Base-by-base conservation (phyloP, 495 filamentous ascomycete species). In the Penicillium chermesinum region DNA sequence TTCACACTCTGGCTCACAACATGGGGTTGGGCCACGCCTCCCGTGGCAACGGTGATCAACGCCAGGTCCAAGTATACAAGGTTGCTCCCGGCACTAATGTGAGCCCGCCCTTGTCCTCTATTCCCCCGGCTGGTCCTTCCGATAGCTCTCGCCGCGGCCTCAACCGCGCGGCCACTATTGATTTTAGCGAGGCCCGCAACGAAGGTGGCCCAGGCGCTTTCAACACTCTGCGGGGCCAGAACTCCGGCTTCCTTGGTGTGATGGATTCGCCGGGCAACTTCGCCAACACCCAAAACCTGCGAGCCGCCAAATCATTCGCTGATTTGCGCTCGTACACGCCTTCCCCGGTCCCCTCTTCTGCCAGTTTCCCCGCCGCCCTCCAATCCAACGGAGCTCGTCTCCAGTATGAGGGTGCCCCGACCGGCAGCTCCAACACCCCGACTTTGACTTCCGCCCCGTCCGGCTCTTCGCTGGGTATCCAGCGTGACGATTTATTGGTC, bases 141-240 rank as follows among this genome's bases (percentile, higher is more conserved):
- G 89, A 96, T 49, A 78, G 82, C 25, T 81, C 83, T 47, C 80
- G 90, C 45, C 87, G 91, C 25, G 85, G 81, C 12, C 73, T 98
- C 27, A 93, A 90, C 72, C 87, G 93, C 21, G 90, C 93, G 15
- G 94, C 93, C 25, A 98, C 93, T n/a, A 95, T 94, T 57, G 91
- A 97, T 68, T 98, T 98, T 69, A 89, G 87, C 55, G 93, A 96
- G 62, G 83, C 88, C 30, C 86, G 91, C 6, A 83, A 77, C 18
- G 80, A 79, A 38, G 83, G 49, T 17, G 60, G 84, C 16, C 74
- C 75, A 30, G 77, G 79, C 37, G 75, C 86, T 53, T 88, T 86
- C 63, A 82, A 80, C 56, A 82, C 87, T 1, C 74, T 94, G 38
- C 85, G 88, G 34, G 77, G 86, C 38, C 88, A 91, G 55, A 79